These are phyloP conservation scores for Lepidopterella palustris DNA, from an alignment of 495 filamentous ascomycete genomes.

Conservation along the genomic window DNA sequence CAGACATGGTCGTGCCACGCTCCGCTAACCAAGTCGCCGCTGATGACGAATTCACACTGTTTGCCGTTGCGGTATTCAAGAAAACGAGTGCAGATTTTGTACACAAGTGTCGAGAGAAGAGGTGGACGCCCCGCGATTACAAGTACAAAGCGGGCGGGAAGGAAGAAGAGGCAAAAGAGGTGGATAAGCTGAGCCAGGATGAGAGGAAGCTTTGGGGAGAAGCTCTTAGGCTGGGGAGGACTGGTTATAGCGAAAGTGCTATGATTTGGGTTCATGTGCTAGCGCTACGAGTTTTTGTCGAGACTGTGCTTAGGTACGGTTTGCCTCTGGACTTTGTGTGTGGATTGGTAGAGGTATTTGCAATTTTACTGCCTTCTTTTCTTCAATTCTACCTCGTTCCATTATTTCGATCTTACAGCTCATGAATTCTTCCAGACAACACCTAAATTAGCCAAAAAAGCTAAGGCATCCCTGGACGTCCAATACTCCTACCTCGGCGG, in stretches of 20 bases:
- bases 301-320: slow-evolving; percentile 91
- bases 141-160: slow-evolving; percentile 83
- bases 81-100: slow-evolving; percentile 80
- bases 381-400: too few species aligned
- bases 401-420: too few species aligned
- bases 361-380: too few species aligned
- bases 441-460: slow-evolving; percentile 72
- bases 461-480: slow-evolving; percentile 71
- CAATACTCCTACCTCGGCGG: slow-evolving; percentile 89
- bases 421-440: slow-evolving; percentile 53
- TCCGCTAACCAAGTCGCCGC: slow-evolving; percentile 68
- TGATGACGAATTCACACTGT: slow-evolving; percentile 83
- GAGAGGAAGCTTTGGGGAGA: slow-evolving; percentile 86
- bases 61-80: slow-evolving; percentile 87
- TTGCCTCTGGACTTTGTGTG: slow-evolving; percentile 82
- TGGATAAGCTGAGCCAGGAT: slow-evolving; percentile 68
- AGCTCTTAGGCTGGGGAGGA: slow-evolving; percentile 75
- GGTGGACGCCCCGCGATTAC: slow-evolving; percentile 91
- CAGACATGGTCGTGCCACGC: slow-evolving; percentile 82
- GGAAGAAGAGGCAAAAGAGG: slow-evolving; percentile 79
- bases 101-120: slow-evolving; percentile 80
- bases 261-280: slow-evolving; percentile 94
- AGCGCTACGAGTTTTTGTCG: slow-evolving; percentile 88
- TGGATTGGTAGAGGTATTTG: slow-evolving; percentile 78
- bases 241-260: slow-evolving; percentile 85